Evolutionary conservation across 163 green algal species (phyloP).

Genomic region (Prototheca cutis): DNA sequence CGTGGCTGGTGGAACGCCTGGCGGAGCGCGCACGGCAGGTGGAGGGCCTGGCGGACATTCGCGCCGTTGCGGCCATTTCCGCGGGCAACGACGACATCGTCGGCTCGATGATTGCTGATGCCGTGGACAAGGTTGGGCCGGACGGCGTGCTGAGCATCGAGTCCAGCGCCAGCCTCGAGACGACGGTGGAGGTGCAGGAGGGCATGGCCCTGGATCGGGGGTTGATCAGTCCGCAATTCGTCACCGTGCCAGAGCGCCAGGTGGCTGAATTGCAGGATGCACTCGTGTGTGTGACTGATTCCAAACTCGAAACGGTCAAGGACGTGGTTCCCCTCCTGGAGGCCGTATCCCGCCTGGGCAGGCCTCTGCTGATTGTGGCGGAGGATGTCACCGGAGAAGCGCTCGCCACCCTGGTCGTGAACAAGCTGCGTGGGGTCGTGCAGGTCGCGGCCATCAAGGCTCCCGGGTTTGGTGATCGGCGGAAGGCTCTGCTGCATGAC

Average conservation of each 20-base stretch:
- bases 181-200: constrained; percentile 90
- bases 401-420: constrained; percentile 95
- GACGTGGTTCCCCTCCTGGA: constrained; percentile 72
- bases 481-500: constrained; percentile 87
- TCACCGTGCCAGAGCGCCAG: constrained; percentile 77
- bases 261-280: constrained; percentile 88
- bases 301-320: constrained; percentile 75
- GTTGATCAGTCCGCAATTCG: constrained; percentile 97
- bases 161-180: constrained; percentile 71
- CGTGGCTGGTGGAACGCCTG: constrained; percentile 76
- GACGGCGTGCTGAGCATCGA: constrained; percentile 95
- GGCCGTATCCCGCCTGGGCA: constrained; percentile 58
- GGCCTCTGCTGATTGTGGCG: constrained; percentile 83
- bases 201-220: constrained; percentile 98
- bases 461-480: constrained; percentile 92
- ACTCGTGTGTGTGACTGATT: constrained; percentile 82
- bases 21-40: constrained; percentile 74
- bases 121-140: constrained; percentile 86
- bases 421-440: constrained; percentile 96
- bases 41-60: constrained; percentile 86
- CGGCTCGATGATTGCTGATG: constrained; percentile 95
- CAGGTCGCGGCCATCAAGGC: constrained; percentile 92
- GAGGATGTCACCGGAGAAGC: constrained; percentile 90
- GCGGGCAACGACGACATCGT: constrained; percentile 92
- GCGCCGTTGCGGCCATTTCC: constrained; percentile 87